These are phyloP conservation scores for Mollisia scopiformis DNA, from an alignment of 2,329 filamentous ascomycete genomes.

Conservation along the genomic window DNA sequence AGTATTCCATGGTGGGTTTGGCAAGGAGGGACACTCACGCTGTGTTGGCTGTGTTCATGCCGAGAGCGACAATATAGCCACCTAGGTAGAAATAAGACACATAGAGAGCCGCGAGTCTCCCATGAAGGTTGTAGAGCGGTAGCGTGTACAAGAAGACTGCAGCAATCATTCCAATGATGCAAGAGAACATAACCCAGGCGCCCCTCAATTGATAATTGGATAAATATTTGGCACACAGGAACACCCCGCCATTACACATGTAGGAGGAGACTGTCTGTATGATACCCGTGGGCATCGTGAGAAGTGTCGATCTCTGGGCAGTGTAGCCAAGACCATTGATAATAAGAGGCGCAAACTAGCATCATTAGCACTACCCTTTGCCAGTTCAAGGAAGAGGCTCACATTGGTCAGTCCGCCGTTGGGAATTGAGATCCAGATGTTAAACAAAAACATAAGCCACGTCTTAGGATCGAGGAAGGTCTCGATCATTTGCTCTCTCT, in stretches of 20 bases:
- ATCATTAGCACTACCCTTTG: neutral
- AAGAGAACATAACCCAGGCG: constrained; percentile 34
- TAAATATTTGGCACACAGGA: constrained; percentile 18
- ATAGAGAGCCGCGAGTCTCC: constrained; percentile 38
- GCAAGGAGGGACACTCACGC: constrained; percentile 1
- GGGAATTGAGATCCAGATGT: constrained; percentile 41
- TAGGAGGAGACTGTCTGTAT: constrained; percentile 23
- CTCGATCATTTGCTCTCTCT: constrained; percentile 52
- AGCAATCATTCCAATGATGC: constrained; percentile 39
- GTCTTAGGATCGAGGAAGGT: constrained; percentile 45
- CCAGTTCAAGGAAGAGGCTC: neutral
- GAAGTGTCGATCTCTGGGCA: constrained; percentile 37
- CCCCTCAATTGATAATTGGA: constrained; percentile 23
- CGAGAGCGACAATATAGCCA: constrained; percentile 30
- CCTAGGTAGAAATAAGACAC: constrained; percentile 40
- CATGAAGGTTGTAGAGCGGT: constrained; percentile 35
- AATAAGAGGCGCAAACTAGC: constrained; percentile 33
- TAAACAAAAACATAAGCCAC: constrained; percentile 37
- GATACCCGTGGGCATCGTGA: constrained; percentile 66
- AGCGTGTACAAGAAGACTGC: constrained; percentile 38
- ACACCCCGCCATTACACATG: constrained; percentile 22
- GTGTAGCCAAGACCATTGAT: constrained; percentile 42
- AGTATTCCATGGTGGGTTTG: neutral
- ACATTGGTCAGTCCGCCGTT: constrained; percentile 21
- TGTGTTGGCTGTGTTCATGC: constrained; percentile 42